phyloP scores from a whole-genome alignment of 805 yeast genomes.

The Yarrowia sp. region DNA sequence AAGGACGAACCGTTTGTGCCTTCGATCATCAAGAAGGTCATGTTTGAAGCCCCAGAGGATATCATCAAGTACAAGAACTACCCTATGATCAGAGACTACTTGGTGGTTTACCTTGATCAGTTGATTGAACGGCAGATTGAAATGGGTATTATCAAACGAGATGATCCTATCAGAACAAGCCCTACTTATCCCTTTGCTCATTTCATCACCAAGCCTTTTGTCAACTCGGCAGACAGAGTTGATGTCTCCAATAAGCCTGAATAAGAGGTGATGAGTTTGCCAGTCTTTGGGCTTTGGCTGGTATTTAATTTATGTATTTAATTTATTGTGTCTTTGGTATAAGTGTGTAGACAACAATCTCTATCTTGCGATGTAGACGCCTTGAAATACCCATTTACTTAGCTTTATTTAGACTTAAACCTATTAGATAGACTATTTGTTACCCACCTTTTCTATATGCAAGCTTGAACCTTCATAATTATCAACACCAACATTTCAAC shows the following conservation, averaged over 20 bases:
- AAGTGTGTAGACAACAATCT: too few relatives aligned
- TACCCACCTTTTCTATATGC: neutral
- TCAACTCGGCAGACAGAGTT: slow-evolving; percentile 6
- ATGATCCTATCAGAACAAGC: slow-evolving; percentile 11
- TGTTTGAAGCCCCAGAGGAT: slow-evolving; percentile 70
- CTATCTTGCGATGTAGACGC: too few relatives aligned
- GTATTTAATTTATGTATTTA: slow-evolving; percentile 20
- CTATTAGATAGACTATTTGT: too few relatives aligned
- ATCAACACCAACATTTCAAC: slow-evolving; percentile 6
- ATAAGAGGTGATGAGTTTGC: neutral
- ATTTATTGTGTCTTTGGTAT: slow-evolving; percentile 1
- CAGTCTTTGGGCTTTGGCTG: neutral
- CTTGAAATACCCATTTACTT: neutral
- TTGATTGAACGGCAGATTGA: slow-evolving; percentile 66
- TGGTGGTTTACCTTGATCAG: slow-evolving; percentile 62
- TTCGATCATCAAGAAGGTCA: slow-evolving; percentile 64
- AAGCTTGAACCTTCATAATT: neutral
- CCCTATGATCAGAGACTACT: slow-evolving; percentile 64
- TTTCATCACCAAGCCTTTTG: slow-evolving; percentile 14
- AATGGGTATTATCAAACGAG: slow-evolving; percentile 18
- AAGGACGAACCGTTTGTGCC: slow-evolving; percentile 78
- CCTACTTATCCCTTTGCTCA: slow-evolving; percentile 15
- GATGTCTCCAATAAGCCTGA: slow-evolving; percentile 9
- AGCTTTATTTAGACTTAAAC: neutral
- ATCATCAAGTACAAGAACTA: slow-evolving; percentile 71